Evolutionary conservation across 331 rosid genomes (phyloP).

Genomic region (Malus hybrid): DNA sequence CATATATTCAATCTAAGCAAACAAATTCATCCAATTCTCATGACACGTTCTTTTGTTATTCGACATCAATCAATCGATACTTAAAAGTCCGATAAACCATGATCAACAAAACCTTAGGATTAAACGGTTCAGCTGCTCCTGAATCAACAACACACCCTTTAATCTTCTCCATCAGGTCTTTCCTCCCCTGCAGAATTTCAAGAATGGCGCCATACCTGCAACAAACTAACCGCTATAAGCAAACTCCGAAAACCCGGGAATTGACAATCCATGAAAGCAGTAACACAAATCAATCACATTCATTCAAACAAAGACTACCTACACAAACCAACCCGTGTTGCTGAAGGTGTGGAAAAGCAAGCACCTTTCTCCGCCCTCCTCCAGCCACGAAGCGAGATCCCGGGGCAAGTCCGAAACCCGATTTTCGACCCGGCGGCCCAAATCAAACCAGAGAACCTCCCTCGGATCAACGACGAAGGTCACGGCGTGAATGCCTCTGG

Average conservation of each 20-base stretch:
- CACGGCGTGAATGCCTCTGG: slow-evolving; percentile 60
- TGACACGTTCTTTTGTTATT: neutral
- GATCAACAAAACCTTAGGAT: slow-evolving; percentile 54
- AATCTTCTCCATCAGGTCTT: slow-evolving; percentile 57
- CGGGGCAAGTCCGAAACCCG: slow-evolving; percentile 34
- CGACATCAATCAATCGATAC: neutral
- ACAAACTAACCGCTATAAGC: neutral
- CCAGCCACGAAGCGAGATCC: slow-evolving; percentile 55
- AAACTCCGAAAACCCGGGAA: neutral
- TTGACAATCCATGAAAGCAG: too few relatives aligned
- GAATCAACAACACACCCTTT: slow-evolving; percentile 87
- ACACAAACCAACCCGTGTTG: slow-evolving; percentile 96
- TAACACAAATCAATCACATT: neutral
- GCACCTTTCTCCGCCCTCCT: slow-evolving; percentile 51
- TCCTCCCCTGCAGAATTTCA: slow-evolving; percentile 33
- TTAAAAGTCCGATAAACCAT: neutral
- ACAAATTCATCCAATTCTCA: neutral
- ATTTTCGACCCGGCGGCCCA: slow-evolving; percentile 46
- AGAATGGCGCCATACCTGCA: slow-evolving; percentile 73
- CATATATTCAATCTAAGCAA: neutral
- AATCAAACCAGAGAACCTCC: slow-evolving; percentile 49
- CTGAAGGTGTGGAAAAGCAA: slow-evolving; percentile 83
- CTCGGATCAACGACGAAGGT: slow-evolving; percentile 54
- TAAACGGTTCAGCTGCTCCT: slow-evolving; percentile 79
- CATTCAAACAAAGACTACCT: slow-evolving; percentile 25